Evolutionary conservation across 148 eudicot species (phyloP).

Genomic region (Linanthus parryae): DNA sequence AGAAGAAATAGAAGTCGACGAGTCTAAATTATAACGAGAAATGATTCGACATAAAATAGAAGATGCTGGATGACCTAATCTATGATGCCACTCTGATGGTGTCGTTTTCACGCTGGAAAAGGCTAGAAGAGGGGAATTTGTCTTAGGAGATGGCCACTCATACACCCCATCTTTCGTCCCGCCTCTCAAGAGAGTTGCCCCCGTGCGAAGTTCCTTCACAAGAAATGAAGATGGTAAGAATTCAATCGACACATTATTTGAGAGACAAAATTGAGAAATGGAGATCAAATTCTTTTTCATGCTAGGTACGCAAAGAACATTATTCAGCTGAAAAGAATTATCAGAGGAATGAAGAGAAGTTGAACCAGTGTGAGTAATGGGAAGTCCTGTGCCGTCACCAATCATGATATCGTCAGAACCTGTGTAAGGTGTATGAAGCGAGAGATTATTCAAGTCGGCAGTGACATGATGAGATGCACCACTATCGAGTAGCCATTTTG

Average conservation of each 20-base stretch:
- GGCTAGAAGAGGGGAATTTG: neutral
- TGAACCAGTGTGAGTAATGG: slow-evolving; percentile 1
- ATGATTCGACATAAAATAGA: no score
- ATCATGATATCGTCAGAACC: slow-evolving; percentile 3
- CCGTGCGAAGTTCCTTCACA: neutral
- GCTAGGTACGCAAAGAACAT: neutral
- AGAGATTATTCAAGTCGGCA: neutral
- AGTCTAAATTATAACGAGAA: no score
- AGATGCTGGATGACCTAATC: no score
- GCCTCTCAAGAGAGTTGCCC: neutral
- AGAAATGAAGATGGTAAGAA: neutral
- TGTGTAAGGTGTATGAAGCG: neutral
- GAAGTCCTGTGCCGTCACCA: slow-evolving; percentile 7
- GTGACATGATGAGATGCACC: slow-evolving; percentile 8
- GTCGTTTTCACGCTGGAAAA: no score
- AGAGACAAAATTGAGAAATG: neutral
- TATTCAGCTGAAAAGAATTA: neutral
- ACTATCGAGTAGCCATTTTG: neutral
- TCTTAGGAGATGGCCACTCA: neutral
- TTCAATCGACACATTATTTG: neutral
- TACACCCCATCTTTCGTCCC: neutral
- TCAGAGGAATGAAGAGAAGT: neutral
- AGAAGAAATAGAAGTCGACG: no score
- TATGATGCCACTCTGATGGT: no score
- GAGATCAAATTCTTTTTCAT: neutral